phyloP scores from a whole-genome alignment of 225 moss, liverwort and hornwort species.

The Takakia lepidozioides region DNA sequence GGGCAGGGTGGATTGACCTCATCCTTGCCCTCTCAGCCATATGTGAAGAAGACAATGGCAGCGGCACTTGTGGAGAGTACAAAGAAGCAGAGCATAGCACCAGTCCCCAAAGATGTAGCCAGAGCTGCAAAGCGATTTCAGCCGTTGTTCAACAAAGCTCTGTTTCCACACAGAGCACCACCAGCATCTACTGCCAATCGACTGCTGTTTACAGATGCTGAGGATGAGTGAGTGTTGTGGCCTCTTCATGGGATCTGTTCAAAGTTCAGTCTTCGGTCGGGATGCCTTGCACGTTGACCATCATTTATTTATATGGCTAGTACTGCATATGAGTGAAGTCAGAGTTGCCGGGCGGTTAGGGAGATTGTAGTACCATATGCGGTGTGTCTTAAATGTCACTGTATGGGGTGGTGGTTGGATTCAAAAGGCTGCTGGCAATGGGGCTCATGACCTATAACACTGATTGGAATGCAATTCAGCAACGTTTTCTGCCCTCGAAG shows the following conservation, averaged over 20 bases:
- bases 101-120: constrained; percentile 67
- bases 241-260: too few species aligned
- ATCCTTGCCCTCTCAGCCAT: constrained; percentile 15
- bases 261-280: too few species aligned
- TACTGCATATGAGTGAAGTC: too few species aligned
- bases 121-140: constrained; percentile 51
- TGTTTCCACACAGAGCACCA: constrained; percentile 86
- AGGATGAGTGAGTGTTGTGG: constrained; percentile 80
- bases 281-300: too few species aligned
- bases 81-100: constrained; percentile 62
- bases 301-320: too few species aligned
- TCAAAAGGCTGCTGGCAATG: constrained; percentile 78
- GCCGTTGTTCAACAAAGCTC: constrained; percentile 50
- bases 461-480: constrained; percentile 88
- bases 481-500: constrained; percentile 82
- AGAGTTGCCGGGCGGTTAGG: too few species aligned
- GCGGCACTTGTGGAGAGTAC: constrained; percentile 72
- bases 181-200: constrained; percentile 55
- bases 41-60: constrained; percentile 73
- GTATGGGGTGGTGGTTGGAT: constrained; percentile 7
- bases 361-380: background rate
- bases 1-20: constrained; percentile 7
- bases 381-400: too few species aligned
- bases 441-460: constrained; percentile 87
- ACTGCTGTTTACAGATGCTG: constrained; percentile 79